phyloP scores from a whole-genome alignment of 2,329 filamentous ascomycete species.

The Botryotinia narcissicola region DNA sequence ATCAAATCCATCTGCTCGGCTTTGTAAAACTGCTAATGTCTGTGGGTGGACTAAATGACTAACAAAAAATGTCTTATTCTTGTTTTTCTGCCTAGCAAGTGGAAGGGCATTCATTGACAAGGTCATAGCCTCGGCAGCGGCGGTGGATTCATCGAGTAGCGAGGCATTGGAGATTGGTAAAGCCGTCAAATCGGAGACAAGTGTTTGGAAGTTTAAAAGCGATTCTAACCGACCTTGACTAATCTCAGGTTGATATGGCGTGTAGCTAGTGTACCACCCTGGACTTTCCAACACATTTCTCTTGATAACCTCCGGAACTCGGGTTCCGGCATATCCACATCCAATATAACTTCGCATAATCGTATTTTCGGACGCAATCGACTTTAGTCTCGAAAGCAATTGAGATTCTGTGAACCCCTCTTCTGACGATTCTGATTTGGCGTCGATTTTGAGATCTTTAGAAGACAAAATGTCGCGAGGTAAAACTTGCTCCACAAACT shows the following conservation, averaged over 20 bases:
- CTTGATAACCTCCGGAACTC: slow-evolving; percentile 85
- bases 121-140: slow-evolving; percentile 94
- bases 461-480: slow-evolving; percentile 74
- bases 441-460: slow-evolving; percentile 57
- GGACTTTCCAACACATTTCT: slow-evolving; percentile 90
- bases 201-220: slow-evolving; percentile 90
- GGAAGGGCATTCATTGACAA: slow-evolving; percentile 78
- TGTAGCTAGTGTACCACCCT: slow-evolving; percentile 97
- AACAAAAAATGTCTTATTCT: slow-evolving; percentile 79
- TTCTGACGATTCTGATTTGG: slow-evolving; percentile 38
- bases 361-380: slow-evolving; percentile 58
- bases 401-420: slow-evolving; percentile 53
- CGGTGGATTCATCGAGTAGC: slow-evolving; percentile 85
- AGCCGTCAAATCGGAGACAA: slow-evolving; percentile 84
- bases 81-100: slow-evolving; percentile 66
- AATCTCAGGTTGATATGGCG: slow-evolving; percentile 95
- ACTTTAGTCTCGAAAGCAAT: slow-evolving; percentile 52
- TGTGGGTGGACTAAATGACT: slow-evolving; percentile 81
- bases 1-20: slow-evolving; percentile 86
- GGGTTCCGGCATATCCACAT: slow-evolving; percentile 83
- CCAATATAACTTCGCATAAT: slow-evolving; percentile 72
- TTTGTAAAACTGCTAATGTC: slow-evolving; percentile 78
- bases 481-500: slow-evolving; percentile 81
- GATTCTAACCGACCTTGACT: slow-evolving; percentile 92
- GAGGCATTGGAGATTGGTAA: slow-evolving; percentile 89